A percentile compares a stretch with the other conserved stretches of the same genome.
Evolutionary conservation across 2,329 filamentous ascomycete genomes (phyloP).

Genomic region (Trichoderma afroharzianum): DNA sequence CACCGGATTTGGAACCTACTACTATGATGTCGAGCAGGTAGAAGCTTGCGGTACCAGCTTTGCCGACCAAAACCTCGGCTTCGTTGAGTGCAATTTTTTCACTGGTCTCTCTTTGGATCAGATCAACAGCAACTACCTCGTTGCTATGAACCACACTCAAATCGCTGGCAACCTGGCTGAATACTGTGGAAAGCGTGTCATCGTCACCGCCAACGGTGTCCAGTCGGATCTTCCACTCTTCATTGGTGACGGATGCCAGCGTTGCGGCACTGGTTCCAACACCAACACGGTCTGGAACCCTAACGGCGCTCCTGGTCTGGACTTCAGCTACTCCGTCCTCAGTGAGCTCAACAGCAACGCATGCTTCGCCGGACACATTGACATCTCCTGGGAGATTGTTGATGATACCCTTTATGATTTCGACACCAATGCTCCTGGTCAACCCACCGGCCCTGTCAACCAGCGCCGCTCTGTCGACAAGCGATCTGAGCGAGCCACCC

Average conservation of each 20-base stretch:
- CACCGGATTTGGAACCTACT: conserved; percentile 18
- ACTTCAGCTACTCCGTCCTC: conserved; percentile 18
- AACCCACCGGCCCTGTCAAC: conserved; percentile 5
- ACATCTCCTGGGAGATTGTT: conserved; percentile 20
- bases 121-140: conserved; percentile 19
- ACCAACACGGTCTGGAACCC: conserved; percentile 17
- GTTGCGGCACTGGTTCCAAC: conserved; percentile 17
- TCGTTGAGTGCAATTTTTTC: conserved; percentile 14
- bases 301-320: conserved; percentile 18
- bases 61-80: conserved; percentile 4
- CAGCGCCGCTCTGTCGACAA: not conserved
- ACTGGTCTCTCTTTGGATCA: conserved; percentile 10
- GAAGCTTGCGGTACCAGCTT: conserved; percentile 5
- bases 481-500: not conserved
- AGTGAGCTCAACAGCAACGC: conserved; percentile 16
- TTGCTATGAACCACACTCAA: conserved; percentile 21
- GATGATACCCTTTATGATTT: conserved; percentile 21
- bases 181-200: conserved; percentile 21
- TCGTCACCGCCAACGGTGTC: conserved; percentile 20
- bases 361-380: conserved; percentile 19
- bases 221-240: conserved; percentile 14
- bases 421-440: conserved; percentile 14
- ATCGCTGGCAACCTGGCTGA: conserved; percentile 15
- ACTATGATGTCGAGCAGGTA: conserved; percentile 15
- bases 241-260: conserved; percentile 20